Evolutionary conservation across 805 yeast species (phyloP).

Genomic region (Starmerella davenportii): DNA sequence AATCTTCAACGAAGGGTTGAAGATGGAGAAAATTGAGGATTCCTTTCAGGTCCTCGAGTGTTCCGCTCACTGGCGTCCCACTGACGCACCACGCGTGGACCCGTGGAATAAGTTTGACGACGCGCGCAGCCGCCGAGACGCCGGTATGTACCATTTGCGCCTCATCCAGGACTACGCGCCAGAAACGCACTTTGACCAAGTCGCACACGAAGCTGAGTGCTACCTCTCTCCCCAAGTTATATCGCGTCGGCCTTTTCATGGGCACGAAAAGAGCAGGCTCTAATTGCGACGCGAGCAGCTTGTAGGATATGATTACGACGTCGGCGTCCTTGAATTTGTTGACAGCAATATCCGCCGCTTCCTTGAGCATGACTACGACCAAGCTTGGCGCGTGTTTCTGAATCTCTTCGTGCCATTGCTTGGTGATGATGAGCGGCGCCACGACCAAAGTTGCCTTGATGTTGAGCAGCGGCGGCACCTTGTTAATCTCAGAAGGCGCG

Average conservation of each 20-base stretch:
- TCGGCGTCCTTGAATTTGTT: slow-evolving; percentile 45
- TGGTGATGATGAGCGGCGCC: slow-evolving; percentile 66
- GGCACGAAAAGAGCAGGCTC: slow-evolving; percentile 65
- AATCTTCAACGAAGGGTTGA: slow-evolving; percentile 41
- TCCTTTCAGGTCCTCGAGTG: slow-evolving; percentile 50
- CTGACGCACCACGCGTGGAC: slow-evolving; percentile 94
- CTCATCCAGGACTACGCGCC: slow-evolving; percentile 83
- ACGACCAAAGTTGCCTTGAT: slow-evolving; percentile 63
- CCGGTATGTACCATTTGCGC: slow-evolving; percentile 79
- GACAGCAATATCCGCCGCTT: slow-evolving; percentile 26
- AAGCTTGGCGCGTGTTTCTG: slow-evolving; percentile 39
- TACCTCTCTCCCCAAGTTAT: slow-evolving; percentile 7
- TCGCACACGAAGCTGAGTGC: slow-evolving; percentile 35
- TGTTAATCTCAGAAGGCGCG: too few species aligned
- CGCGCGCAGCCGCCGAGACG: slow-evolving; percentile 57
- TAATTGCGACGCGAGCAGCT: slow-evolving; percentile 51
- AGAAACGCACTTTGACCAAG: slow-evolving; percentile 60
- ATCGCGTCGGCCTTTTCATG: slow-evolving; percentile 25
- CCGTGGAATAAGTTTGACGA: slow-evolving; percentile 63
- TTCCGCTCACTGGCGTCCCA: slow-evolving; percentile 72
- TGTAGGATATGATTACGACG: slow-evolving; percentile 64
- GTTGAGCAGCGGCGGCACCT: slow-evolving; percentile 18
- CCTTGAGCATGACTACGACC: slow-evolving; percentile 31
- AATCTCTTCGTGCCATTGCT: slow-evolving; percentile 77
- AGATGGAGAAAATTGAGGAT: slow-evolving; percentile 48